Conservation (phyloP, 441 rosid species). For the Biscutella laevigata region DNA sequence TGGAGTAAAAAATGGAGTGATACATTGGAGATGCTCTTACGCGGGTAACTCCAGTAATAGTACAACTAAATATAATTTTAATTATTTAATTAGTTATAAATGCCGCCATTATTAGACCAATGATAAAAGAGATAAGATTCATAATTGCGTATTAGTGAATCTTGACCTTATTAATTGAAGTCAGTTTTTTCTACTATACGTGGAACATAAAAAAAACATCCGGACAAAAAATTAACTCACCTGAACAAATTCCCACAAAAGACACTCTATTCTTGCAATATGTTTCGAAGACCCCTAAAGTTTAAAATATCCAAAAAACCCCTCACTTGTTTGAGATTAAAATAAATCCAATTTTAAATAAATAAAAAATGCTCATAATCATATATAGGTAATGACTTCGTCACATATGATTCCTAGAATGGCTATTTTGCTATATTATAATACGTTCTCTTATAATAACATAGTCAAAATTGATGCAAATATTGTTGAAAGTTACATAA, state of each 20-base stretch:
- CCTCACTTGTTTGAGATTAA: not conserved
- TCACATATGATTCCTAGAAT: too few species aligned
- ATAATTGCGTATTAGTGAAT: conserved; percentile 23
- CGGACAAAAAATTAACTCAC: too few species aligned
- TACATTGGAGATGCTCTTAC: too few species aligned
- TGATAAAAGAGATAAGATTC: conserved; percentile 20
- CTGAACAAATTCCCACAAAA: too few species aligned
- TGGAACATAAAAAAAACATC: too few species aligned
- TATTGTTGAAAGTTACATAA: not conserved
- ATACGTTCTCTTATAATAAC: too few species aligned
- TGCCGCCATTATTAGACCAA: conserved; percentile 28
- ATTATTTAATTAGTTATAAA: conserved; percentile 6
- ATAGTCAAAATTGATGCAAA: not conserved
- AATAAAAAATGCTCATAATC: not conserved
- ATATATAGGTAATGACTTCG: conserved; percentile 15
- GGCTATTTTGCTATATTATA: not conserved
- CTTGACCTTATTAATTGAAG: conserved; percentile 22
- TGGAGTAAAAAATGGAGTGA: too few species aligned
- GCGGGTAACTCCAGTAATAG: not conserved
- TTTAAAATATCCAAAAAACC: too few species aligned
- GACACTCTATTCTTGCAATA: too few species aligned
- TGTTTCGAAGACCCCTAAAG: too few species aligned
- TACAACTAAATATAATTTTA: not conserved
- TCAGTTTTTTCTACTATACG: too few species aligned
- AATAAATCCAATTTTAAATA: not conserved